These are phyloP conservation scores for Scalesia atractyloides DNA, from an alignment of 129 eudicot species.

Conservation along the genomic window DNA sequence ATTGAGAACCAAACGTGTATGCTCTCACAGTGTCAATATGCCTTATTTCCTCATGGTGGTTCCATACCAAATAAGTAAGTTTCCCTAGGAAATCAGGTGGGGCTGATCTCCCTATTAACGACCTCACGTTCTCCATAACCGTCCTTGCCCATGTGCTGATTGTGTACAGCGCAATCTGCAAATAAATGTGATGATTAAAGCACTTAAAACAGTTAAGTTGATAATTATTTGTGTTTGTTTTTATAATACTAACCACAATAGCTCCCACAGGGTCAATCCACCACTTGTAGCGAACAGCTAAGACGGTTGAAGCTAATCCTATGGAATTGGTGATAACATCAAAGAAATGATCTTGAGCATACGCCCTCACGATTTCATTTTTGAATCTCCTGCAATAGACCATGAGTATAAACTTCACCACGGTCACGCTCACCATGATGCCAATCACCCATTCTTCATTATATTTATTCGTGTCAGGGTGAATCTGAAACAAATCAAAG, in stretches of 20 bases:
- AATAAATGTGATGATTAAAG: neutral
- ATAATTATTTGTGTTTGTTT: neutral
- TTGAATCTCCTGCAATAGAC: slow-evolving; percentile 72
- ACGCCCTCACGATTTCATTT: slow-evolving; percentile 83
- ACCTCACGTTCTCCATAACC: slow-evolving; percentile 72
- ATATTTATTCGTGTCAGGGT: slow-evolving; percentile 46
- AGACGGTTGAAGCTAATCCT: slow-evolving; percentile 71
- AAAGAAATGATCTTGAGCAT: slow-evolving; percentile 89
- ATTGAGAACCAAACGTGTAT: slow-evolving; percentile 79
- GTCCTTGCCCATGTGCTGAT: slow-evolving; percentile 79
- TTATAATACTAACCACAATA: slow-evolving; percentile 58
- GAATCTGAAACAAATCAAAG: slow-evolving; percentile 36
- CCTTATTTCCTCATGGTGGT: slow-evolving; percentile 80
- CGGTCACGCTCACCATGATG: slow-evolving; percentile 74
- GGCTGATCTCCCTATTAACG: slow-evolving; percentile 90
- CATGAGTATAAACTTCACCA: slow-evolving; percentile 72
- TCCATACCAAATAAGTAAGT: slow-evolving; percentile 89
- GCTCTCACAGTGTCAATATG: slow-evolving; percentile 94
- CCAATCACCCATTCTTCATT: slow-evolving; percentile 83
- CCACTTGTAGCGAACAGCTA: slow-evolving; percentile 75
- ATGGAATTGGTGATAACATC: slow-evolving; percentile 88
- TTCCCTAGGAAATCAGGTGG: slow-evolving; percentile 86
- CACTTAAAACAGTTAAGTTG: neutral
- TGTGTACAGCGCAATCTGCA: slow-evolving; percentile 88
- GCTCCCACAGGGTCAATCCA: slow-evolving; percentile 98